phyloP scores from a whole-genome alignment of 1,284 basidiomycete species.

The Fomitopsis betulina region DNA sequence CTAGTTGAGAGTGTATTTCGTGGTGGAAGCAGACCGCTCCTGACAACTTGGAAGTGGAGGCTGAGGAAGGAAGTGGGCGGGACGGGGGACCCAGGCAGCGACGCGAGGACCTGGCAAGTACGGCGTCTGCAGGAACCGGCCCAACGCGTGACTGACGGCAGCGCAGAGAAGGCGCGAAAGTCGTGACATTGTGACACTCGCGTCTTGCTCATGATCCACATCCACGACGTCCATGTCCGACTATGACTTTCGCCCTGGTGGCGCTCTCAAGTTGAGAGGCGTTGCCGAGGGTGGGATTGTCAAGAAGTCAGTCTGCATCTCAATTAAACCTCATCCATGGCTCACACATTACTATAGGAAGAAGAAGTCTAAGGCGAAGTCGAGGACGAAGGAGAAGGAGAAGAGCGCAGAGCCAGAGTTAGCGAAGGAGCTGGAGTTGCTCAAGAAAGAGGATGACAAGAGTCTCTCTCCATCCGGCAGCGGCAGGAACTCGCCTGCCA shows the following conservation, averaged over 20 bases:
- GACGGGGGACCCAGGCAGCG: neutral
- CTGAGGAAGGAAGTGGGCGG: neutral
- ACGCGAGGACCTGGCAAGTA: neutral
- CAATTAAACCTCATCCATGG: conserved; percentile 11
- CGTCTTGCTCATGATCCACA: conserved; percentile 18
- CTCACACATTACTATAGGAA: conserved; percentile 70
- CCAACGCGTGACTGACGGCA: conserved; percentile 12
- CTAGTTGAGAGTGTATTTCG: neutral
- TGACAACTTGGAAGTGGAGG: neutral
- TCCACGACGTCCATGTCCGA: conserved; percentile 55
- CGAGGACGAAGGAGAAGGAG: conserved; percentile 39
- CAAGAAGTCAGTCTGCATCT: conserved; percentile 65
- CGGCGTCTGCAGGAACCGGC: neutral
- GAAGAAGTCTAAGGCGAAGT: conserved; percentile 80
- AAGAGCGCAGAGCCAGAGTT: conserved; percentile 35
- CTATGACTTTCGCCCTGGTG: conserved; percentile 83
- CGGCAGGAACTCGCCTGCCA: conserved; percentile 52
- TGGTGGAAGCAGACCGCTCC: neutral
- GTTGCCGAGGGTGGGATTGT: conserved; percentile 68
- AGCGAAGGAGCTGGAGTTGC: conserved; percentile 46
- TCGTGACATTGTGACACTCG: conserved; percentile 23
- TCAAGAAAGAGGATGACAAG: conserved; percentile 37
- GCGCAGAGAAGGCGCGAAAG: conserved; percentile 1
- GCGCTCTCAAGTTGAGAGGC: conserved; percentile 88
- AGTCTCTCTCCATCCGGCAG: conserved; percentile 49